A percentile compares a stretch with the other conserved stretches of the same genome.
These are phyloP conservation scores for Podospora didyma DNA, from an alignment of 495 filamentous ascomycete genomes.

Conservation along the genomic window DNA sequence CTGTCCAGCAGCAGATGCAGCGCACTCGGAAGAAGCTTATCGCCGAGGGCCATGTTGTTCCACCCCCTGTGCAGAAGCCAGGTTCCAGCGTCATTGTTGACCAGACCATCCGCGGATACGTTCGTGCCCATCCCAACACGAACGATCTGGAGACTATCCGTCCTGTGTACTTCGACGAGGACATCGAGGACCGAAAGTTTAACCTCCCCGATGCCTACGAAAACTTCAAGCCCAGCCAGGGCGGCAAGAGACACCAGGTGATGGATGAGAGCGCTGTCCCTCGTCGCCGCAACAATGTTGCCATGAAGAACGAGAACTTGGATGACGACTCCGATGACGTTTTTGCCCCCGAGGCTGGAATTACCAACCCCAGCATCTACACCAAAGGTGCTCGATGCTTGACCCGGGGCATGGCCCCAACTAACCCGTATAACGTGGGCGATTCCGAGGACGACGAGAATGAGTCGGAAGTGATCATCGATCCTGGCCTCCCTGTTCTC, in stretches of 20 bases:
- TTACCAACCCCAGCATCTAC: no score
- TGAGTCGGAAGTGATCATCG: no score
- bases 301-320: not conserved
- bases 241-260: no score
- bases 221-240: not conserved
- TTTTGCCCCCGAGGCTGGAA: no score
- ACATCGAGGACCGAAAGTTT: conserved; percentile 22
- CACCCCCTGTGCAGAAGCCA: conserved; percentile 22
- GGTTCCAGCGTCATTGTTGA: conserved; percentile 9
- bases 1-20: conserved; percentile 26
- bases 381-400: no score
- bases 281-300: no score
- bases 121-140: conserved; percentile 17
- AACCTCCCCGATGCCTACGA: conserved; percentile 16
- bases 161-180: conserved; percentile 24
- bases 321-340: no score
- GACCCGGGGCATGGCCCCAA: no score
- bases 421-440: no score
- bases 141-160: conserved; percentile 10
- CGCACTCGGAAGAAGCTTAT: conserved; percentile 25
- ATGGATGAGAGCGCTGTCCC: no score
- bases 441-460: no score
- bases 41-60: conserved; percentile 32
- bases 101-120: conserved; percentile 25
- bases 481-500: no score